Conservation (phyloP, 352 stramenopile species). For the Saprolegnia diclina region DNA sequence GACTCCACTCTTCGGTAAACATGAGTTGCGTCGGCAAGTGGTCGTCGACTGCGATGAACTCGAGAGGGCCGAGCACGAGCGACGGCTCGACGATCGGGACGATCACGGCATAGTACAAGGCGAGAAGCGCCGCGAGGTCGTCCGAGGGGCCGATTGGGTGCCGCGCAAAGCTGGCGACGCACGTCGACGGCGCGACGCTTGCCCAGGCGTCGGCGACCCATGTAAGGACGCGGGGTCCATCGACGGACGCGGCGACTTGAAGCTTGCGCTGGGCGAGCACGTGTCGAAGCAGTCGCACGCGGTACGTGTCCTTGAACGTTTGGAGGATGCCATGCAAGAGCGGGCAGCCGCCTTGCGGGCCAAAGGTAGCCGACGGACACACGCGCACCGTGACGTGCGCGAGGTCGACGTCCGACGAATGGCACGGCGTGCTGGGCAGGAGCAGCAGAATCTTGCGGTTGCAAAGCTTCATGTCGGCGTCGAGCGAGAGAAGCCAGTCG, state of each 20-base stretch:
- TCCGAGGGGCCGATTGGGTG: not conserved
- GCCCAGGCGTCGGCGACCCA: constrained; percentile 19
- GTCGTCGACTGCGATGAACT: constrained; percentile 23
- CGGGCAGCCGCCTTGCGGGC: not conserved
- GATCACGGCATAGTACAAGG: constrained; percentile 11
- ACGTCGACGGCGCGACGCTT: not conserved
- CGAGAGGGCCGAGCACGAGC: constrained; percentile 7
- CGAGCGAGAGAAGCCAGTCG: constrained; percentile 67
- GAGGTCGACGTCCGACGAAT: constrained; percentile 24
- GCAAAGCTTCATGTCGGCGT: constrained; percentile 71
- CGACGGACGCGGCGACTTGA: not conserved
- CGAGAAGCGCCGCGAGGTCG: constrained; percentile 16
- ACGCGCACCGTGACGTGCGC: constrained; percentile 18
- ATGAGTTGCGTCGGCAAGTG: constrained; percentile 27
- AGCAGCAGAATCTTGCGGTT: constrained; percentile 66
- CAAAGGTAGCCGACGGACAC: constrained; percentile 4
- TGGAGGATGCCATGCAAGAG: constrained; percentile 16
- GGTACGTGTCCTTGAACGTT: constrained; percentile 22
- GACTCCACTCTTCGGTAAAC: constrained; percentile 27
- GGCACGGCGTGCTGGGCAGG: constrained; percentile 30
- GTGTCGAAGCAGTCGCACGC: constrained; percentile 16
- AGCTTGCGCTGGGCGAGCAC: constrained; percentile 13
- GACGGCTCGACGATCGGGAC: constrained; percentile 17
- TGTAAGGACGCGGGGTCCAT: constrained; percentile 9
- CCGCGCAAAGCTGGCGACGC: constrained; percentile 6